Evolutionary conservation across 805 yeast species (phyloP).

Genomic region (Yamadazyma tumulicola): DNA sequence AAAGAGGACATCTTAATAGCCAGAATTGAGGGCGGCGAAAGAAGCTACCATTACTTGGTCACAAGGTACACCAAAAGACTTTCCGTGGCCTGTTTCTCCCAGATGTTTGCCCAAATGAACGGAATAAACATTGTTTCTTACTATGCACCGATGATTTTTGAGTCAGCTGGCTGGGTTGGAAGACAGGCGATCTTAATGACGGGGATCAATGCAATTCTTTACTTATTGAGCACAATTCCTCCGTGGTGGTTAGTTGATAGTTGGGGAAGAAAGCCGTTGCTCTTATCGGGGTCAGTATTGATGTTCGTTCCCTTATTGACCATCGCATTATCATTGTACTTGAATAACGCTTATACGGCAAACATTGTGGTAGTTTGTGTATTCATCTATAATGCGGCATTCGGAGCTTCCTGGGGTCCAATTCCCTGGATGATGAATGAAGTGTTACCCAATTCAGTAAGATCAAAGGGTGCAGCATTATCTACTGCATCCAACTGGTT

Average conservation of each 20-base stretch:
- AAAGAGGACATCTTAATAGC: slow-evolving; percentile 76
- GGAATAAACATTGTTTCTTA: slow-evolving; percentile 92
- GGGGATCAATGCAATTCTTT: slow-evolving; percentile 54
- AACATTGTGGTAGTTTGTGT: slow-evolving; percentile 71
- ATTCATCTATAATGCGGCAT: slow-evolving; percentile 74
- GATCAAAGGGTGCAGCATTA: slow-evolving; percentile 87
- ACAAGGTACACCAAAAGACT: slow-evolving; percentile 71
- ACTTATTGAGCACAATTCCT: slow-evolving; percentile 62
- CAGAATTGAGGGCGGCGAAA: slow-evolving; percentile 73
- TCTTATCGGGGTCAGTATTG: slow-evolving; percentile 70
- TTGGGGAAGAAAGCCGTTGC: slow-evolving; percentile 89
- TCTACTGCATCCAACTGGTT: slow-evolving; percentile 94
- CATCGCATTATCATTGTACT: slow-evolving; percentile 53
- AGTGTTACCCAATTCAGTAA: slow-evolving; percentile 76
- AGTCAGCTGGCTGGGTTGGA: slow-evolving; percentile 93
- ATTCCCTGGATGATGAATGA: slow-evolving; percentile 92
- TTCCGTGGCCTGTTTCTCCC: slow-evolving; percentile 85
- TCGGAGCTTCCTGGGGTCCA: slow-evolving; percentile 94
- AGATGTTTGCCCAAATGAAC: slow-evolving; percentile 88
- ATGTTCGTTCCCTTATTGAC: slow-evolving; percentile 71
- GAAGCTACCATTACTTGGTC: slow-evolving; percentile 73
- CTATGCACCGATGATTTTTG: slow-evolving; percentile 91
- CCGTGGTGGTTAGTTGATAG: slow-evolving; percentile 89
- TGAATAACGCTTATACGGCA: slow-evolving; percentile 51
- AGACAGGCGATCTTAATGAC: slow-evolving; percentile 87